Evolutionary conservation across 768 basidiomycete species (phyloP), one percentile per base, ranked within the genome.

Genomic region (Multifurca ochricompacta): DNA sequence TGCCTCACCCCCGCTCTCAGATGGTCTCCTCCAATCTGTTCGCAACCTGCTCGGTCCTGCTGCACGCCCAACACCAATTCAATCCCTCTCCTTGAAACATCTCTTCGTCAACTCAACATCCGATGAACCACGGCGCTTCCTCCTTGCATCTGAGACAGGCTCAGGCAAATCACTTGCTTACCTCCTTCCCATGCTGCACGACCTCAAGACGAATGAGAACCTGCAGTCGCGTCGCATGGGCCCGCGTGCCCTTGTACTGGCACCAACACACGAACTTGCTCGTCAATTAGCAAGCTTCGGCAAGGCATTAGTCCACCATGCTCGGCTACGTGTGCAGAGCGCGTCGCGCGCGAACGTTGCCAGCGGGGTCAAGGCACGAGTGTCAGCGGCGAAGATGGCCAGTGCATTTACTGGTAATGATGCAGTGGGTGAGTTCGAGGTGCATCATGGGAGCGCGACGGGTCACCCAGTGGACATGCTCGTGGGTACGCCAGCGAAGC

Each of bases 101-200:
- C 67, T 90, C 16, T 66, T 88, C 48, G 68, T 70, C 6, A 51
- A 44, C 44, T 47, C 63, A 21, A 48, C 56, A 31, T 74, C 71
- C 64, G 70, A 71, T 42, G 72, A 81, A 44, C 68, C 67, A 53
- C 59, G 63, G 10, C 65, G 73, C 53, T 83, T 77, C 59, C 77
- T 95, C 6, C 75, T 95, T 1, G 92, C 90, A 0, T 84, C 87
- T 0, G 91, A 94, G 68, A 95, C 91, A 0, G 92, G 93, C 14
- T 91, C 90, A 0, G 92, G 91, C 1, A 95, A 95, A 71, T 91
- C 87, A 2, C 78, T 94, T 27, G 92, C 93, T 1, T 95, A 93
- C 67, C 77, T 94, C 39, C 76, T 94, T 5, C 92, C 92, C 0
- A 68, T 94, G 50, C 74, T 95, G 2, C 87, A 94, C 59, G 71